Evolutionary conservation across 2,329 filamentous ascomycete genomes (phyloP), one percentile per base, ranked within the genome.

Genomic region (Claviceps maximensis): DNA sequence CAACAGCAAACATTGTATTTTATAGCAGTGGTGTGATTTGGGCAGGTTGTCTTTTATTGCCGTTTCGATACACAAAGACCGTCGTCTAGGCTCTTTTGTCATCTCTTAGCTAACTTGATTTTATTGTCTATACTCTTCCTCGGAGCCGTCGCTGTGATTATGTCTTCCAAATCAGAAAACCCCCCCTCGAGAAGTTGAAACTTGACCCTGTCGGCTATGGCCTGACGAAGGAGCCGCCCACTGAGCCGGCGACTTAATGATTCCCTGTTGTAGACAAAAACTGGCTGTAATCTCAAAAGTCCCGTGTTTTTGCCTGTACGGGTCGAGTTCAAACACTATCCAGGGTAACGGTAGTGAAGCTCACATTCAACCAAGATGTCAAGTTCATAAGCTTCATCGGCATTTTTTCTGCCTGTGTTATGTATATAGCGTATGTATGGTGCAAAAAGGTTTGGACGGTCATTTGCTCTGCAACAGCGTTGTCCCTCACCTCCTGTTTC

Each of bases 91-190:
- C 58, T 63, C 58, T 61, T 63, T 61, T 59, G 62, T 66, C 60
- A 61, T 68, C 66, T 66, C 65, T 67, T 69, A 69, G 67, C 63
- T 69, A 63, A 61, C 59, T 67, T 67, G 62, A 65, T 69, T 67
- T 67, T 59, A 61, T 61, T 65, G 61, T 63, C 54, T 60, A 62
- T 62, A 57, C 53, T 58, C 56, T 57, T 17, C 10, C 15, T 5
- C 17, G 17, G 21, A 15, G 7, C 27, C 6, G 17, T 3, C 23
- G 6, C 42, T 27, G 23, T 27, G 42, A n/a, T n/a, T n/a, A n/a
- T n/a, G n/a, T n/a, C n/a, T n/a, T n/a, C n/a, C n/a, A n/a, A n/a
- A n/a, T n/a, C n/a, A n/a, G n/a, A n/a, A n/a, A n/a, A n/a, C n/a
- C n/a, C n/a, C n/a, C n/a, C n/a, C n/a, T n/a, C n/a, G n/a, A n/a